Conservation (phyloP, 768 basidiomycete species). For the Podaxis sp. region DNA sequence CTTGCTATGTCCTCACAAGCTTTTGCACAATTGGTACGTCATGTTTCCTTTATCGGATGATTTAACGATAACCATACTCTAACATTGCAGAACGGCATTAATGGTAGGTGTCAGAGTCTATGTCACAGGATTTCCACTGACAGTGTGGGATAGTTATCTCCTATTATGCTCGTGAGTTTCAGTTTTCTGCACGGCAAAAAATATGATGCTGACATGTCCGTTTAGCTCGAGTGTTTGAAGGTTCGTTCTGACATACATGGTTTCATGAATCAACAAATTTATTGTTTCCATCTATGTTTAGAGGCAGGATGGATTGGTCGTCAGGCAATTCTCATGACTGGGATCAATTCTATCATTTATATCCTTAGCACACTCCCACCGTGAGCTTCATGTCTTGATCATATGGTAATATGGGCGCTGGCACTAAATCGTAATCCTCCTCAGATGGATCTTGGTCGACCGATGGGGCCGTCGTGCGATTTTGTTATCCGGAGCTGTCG, state of each 20-base stretch:
- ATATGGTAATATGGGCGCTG: conserved; percentile 1
- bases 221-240: conserved; percentile 87
- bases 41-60: conserved; percentile 11
- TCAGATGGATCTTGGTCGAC: conserved; percentile 92
- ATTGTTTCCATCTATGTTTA: conserved; percentile 29
- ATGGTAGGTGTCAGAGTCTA: conserved; percentile 51
- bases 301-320: conserved; percentile 96
- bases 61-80: background rate
- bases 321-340: conserved; percentile 93
- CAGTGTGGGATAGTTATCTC: conserved; percentile 68
- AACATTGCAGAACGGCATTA: conserved; percentile 81
- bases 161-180: conserved; percentile 82
- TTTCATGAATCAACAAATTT: background rate
- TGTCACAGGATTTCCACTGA: conserved; percentile 10
- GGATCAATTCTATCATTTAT: conserved; percentile 86
- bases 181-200: conserved; percentile 7
- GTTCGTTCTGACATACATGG: conserved; percentile 35
- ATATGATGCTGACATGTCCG: conserved; percentile 2
- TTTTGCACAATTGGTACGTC: conserved; percentile 87
- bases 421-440: conserved; percentile 14
- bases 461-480: conserved; percentile 88
- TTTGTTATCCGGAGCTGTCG: conserved; percentile 79
- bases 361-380: conserved; percentile 79
- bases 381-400: conserved; percentile 41
- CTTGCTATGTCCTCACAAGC: conserved; percentile 96